A percentile compares a stretch with the other conserved stretches of the same genome.
phyloP scores from a whole-genome alignment of 345 rosid genomes.

The Citrus unshiu region DNA sequence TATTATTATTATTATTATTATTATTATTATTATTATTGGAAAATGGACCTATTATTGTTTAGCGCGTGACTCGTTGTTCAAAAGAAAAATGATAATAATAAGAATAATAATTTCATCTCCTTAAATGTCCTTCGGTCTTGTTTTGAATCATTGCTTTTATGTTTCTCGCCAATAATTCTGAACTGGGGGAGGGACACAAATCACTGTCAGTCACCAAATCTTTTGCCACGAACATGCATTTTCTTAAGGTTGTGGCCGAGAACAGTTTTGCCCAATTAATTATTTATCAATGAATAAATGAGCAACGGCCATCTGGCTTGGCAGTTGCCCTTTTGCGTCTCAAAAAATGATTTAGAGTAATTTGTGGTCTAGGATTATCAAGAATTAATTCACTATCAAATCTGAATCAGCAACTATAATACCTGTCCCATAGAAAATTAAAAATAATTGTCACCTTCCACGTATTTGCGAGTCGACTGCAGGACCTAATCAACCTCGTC shows the following conservation, averaged over 20 bases:
- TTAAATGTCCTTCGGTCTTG: neutral
- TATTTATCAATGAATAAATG: neutral
- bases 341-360: neutral
- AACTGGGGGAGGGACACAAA: neutral
- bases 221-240: neutral
- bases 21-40: no score
- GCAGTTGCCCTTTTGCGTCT: no score
- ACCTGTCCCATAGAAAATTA: neutral
- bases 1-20: no score
- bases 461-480: neutral
- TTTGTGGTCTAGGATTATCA: neutral
- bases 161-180: conserved; percentile 11
- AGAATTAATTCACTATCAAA: neutral
- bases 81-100: neutral
- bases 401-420: conserved; percentile 24
- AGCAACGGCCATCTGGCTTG: neutral
- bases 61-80: neutral
- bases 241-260: conserved; percentile 17
- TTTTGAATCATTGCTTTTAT: neutral
- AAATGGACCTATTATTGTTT: no score
- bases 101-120: neutral
- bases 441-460: neutral
- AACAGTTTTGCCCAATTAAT: neutral
- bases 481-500: neutral
- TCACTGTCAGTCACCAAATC: neutral